Evolutionary conservation across 2,329 filamentous ascomycete genomes (phyloP).

Genomic region (Gnomoniopsis sp.): DNA sequence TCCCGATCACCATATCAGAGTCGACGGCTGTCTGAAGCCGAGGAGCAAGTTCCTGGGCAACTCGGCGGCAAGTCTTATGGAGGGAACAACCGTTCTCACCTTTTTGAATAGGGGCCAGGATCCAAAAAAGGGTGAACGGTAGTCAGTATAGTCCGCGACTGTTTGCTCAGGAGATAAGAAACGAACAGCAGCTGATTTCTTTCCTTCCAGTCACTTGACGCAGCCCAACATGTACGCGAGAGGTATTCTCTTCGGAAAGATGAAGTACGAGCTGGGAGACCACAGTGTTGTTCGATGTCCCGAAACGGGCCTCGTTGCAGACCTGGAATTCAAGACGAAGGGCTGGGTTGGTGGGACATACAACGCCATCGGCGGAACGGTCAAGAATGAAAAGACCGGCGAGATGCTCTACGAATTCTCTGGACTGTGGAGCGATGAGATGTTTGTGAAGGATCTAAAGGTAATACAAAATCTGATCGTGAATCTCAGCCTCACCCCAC

Average conservation of each 20-base stretch:
- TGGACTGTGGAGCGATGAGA: conserved; percentile 90
- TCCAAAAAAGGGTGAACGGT: conserved; percentile 71
- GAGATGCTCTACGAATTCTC: conserved; percentile 89
- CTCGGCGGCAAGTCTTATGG: conserved; percentile 97
- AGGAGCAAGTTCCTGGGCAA: conserved; percentile 94
- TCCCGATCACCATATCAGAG: conserved; percentile 87
- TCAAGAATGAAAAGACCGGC: conserved; percentile 83
- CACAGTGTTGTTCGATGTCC: conserved; percentile 92
- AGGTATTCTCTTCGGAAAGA: conserved; percentile 95
- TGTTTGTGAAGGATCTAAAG: conserved; percentile 81
- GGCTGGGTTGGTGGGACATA: conserved; percentile 96
- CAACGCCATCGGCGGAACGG: conserved; percentile 88
- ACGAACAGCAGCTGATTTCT: conserved; percentile 15
- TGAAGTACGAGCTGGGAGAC: conserved; percentile 98
- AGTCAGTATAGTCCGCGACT: conserved; percentile 57
- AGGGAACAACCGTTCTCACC: conserved; percentile 84
- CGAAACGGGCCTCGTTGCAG: conserved; percentile 79
- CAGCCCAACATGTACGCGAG: conserved; percentile 99
- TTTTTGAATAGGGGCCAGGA: conserved; percentile 74
- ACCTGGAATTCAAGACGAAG: conserved; percentile 98
- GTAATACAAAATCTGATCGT: conserved; percentile 44
- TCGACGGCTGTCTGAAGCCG: conserved; percentile 93
- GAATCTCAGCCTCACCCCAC: too few species aligned
- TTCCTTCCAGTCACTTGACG: conserved; percentile 68
- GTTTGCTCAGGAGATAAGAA: background rate